phyloP scores from a whole-genome alignment of 805 yeast species.

The Candida koratica region DNA sequence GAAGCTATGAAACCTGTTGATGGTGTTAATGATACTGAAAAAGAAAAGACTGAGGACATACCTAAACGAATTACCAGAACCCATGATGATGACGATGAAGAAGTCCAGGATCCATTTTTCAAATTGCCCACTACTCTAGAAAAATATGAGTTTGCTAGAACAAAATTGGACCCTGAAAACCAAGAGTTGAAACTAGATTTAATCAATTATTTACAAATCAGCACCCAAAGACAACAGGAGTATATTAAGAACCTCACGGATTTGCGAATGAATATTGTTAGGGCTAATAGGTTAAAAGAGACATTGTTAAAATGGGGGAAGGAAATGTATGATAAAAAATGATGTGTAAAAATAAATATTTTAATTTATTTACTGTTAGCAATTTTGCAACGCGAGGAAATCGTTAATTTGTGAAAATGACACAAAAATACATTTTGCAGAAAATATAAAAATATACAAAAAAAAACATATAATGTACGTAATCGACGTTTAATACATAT shows the following conservation, averaged over 20 bases:
- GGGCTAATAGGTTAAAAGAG: constrained; percentile 71
- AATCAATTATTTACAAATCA: constrained; percentile 40
- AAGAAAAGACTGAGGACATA: constrained; percentile 3
- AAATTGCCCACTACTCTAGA: constrained; percentile 51
- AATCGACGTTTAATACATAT: no score
- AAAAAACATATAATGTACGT: no score
- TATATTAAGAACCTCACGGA: constrained; percentile 74
- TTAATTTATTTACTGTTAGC: not conserved
- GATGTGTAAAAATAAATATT: constrained; percentile 5
- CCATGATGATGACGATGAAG: constrained; percentile 13
- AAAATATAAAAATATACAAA: no score
- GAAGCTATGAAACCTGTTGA: constrained; percentile 11
- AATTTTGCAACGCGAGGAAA: no score
- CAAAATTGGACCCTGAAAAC: constrained; percentile 21
- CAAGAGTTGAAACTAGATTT: constrained; percentile 51
- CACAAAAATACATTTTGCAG: no score
- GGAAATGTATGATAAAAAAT: constrained; percentile 61
- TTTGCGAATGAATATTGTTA: constrained; percentile 69
- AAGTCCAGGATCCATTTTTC: constrained; percentile 41
- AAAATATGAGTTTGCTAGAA: constrained; percentile 14
- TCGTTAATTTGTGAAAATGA: no score
- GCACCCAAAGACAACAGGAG: constrained; percentile 61
- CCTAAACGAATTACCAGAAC: constrained; percentile 10
- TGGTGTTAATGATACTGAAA: constrained; percentile 1
- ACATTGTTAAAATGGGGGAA: constrained; percentile 78